Evolutionary conservation across 768 basidiomycete species (phyloP).

Genomic region (Sarcodon aspratus): DNA sequence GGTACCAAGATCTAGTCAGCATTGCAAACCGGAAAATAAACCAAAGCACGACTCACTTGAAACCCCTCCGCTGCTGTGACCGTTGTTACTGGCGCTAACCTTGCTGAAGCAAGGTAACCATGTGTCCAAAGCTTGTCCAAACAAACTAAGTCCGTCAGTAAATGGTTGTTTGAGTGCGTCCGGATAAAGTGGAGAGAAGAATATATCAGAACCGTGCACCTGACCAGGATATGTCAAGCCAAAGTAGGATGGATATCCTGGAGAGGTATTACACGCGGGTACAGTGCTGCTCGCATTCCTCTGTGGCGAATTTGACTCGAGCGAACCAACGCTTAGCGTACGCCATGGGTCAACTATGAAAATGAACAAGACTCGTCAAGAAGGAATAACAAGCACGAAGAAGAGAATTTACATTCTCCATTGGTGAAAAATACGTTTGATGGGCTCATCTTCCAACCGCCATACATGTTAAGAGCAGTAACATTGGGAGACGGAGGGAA

Average conservation of each 20-base stretch:
- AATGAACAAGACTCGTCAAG: neutral
- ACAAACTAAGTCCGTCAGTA: slow-evolving; percentile 34
- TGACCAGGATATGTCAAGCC: slow-evolving; percentile 33
- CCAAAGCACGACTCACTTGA: neutral
- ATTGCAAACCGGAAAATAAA: no score
- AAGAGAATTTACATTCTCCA: slow-evolving; percentile 29
- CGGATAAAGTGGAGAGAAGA: slow-evolving; percentile 36
- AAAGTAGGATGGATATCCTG: slow-evolving; percentile 27
- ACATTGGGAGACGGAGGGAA: slow-evolving; percentile 32
- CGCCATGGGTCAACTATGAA: slow-evolving; percentile 42
- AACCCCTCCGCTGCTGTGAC: neutral
- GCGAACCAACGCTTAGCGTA: slow-evolving; percentile 38
- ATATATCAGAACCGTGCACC: slow-evolving; percentile 40
- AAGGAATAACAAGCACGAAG: neutral
- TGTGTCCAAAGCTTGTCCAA: slow-evolving; percentile 33
- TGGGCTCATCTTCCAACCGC: slow-evolving; percentile 40
- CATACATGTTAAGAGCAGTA: slow-evolving; percentile 35
- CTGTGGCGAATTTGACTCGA: slow-evolving; percentile 33
- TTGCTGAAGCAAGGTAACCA: slow-evolving; percentile 35
- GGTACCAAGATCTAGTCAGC: no score
- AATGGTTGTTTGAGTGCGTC: slow-evolving; percentile 34
- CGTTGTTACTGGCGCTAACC: neutral
- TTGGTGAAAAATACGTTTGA: slow-evolving; percentile 37
- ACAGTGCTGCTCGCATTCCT: slow-evolving; percentile 25
- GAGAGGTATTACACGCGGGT: slow-evolving; percentile 29